Percentiles rank a stretch among this genome's conserved stretches.
Conservation (phyloP, 805 yeast species). For the Candida saitoana region DNA sequence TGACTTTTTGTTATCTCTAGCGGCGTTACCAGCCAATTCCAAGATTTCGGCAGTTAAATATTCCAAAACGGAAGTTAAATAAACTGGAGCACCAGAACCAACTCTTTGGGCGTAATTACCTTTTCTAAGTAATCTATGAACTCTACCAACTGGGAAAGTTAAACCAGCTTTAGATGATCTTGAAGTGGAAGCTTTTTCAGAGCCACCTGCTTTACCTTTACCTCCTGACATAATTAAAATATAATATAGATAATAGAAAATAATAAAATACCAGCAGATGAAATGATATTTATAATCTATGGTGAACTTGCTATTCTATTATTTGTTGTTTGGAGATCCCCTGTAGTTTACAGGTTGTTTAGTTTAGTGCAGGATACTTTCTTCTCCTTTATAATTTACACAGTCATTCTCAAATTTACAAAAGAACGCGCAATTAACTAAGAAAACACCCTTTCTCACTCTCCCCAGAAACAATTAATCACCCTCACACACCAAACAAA, state of each 20-base stretch:
- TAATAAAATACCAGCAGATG: no score
- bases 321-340: no score
- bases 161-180: conserved; percentile 49
- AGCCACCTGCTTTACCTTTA: conserved; percentile 43
- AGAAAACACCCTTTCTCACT: no score
- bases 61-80: conserved; percentile 48
- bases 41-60: conserved; percentile 49
- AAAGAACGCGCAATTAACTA: no score
- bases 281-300: no score
- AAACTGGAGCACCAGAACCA: conserved; percentile 51
- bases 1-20: conserved; percentile 50
- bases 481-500: no score
- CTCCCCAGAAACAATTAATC: no score
- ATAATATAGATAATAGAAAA: background rate
- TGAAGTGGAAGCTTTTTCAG: conserved; percentile 47
- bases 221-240: conserved; percentile 32
- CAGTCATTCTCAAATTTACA: background rate
- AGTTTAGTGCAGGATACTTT: no score
- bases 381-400: no score
- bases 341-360: background rate
- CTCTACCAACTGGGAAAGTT: conserved; percentile 50
- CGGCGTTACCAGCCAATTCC: conserved; percentile 51
- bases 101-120: conserved; percentile 51
- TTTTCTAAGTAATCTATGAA: conserved; percentile 48
- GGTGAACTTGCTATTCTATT: no score